phyloP scores from a whole-genome alignment of 129 eudicot genomes.

The Flaveria ramosissima region DNA sequence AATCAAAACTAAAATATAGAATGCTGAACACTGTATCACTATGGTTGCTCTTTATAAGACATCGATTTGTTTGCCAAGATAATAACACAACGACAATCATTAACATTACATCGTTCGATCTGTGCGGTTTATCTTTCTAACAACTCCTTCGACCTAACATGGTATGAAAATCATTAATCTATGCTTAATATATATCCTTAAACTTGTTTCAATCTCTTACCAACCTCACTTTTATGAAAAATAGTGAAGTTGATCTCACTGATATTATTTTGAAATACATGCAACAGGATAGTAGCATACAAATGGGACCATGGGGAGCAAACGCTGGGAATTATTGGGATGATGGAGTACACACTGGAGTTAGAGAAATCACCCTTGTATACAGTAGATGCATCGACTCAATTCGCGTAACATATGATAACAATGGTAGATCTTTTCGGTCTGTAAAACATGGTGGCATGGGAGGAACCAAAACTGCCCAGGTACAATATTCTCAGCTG shows the following conservation, averaged over 20 bases:
- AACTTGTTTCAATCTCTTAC: background rate
- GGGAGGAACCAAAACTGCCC: conserved; percentile 51
- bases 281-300: conserved; percentile 27
- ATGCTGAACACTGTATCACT: background rate
- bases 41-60: background rate
- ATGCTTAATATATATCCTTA: background rate
- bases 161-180: conserved; percentile 31
- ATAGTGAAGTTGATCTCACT: conserved; percentile 16
- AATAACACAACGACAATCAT: background rate
- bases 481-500: conserved; percentile 36
- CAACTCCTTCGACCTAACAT: conserved; percentile 22
- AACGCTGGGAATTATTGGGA: conserved; percentile 56
- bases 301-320: conserved; percentile 72
- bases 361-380: conserved; percentile 55
- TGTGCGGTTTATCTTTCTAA: background rate
- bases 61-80: background rate
- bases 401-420: conserved; percentile 51
- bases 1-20: background rate
- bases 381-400: conserved; percentile 64
- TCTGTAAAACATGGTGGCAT: conserved; percentile 66
- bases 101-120: background rate
- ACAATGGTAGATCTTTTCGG: conserved; percentile 44
- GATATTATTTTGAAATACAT: background rate
- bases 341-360: conserved; percentile 54
- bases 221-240: background rate